phyloP scores from a whole-genome alignment of 139 green algal species.

The Diplosphaera chodatii region DNA sequence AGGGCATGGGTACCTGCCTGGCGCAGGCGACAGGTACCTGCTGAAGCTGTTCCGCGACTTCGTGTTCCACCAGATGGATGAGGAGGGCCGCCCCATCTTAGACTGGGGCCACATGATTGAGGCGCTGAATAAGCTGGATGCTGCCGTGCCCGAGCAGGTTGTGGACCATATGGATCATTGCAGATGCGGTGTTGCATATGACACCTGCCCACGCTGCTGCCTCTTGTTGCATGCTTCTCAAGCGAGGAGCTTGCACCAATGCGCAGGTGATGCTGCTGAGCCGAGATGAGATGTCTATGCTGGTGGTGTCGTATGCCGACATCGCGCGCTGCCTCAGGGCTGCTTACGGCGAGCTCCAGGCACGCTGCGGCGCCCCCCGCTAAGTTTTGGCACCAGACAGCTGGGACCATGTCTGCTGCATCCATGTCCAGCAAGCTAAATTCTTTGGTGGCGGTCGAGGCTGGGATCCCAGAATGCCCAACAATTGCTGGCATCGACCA shows the following conservation, averaged over 20 bases:
- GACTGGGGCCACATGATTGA: conserved; percentile 88
- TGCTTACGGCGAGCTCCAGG: conserved; percentile 50
- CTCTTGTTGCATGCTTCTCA: no score
- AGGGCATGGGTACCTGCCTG: no score
- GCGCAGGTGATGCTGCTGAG: conserved; percentile 70
- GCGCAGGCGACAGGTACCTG: conserved; percentile 74
- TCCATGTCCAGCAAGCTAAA: no score
- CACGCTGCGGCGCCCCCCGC: background rate
- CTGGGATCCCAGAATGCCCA: no score
- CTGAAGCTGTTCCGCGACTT: conserved; percentile 92
- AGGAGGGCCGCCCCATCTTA: conserved; percentile 61
- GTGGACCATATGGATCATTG: no score
- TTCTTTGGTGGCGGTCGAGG: no score
- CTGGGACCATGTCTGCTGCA: no score
- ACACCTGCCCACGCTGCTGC: no score
- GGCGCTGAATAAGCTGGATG: conserved; percentile 85
- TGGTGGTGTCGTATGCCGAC: conserved; percentile 86
- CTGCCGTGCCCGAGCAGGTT: conserved; percentile 64
- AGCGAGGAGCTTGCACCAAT: no score
- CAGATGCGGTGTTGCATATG: no score
- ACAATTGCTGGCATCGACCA: no score
- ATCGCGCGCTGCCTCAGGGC: conserved; percentile 62
- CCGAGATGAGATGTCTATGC: conserved; percentile 77
- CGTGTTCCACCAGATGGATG: conserved; percentile 72
- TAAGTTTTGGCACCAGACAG: no score